These are phyloP conservation scores for Ascochyta clinopodiicola DNA, from an alignment of 2,329 filamentous ascomycete species.

Conservation along the genomic window DNA sequence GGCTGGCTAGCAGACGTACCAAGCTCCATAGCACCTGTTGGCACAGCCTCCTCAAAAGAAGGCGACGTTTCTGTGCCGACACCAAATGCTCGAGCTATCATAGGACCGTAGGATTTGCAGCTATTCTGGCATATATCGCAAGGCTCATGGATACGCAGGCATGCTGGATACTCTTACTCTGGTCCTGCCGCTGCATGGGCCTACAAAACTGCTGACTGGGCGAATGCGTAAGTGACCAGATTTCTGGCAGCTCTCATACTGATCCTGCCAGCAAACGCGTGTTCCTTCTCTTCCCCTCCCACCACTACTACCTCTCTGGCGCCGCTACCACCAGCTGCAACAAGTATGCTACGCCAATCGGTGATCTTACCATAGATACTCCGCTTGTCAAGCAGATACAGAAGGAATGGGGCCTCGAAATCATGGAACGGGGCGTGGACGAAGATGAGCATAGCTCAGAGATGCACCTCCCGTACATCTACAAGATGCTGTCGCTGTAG, in stretches of 20 bases:
- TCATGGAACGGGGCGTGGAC: constrained; percentile 71
- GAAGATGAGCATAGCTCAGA: constrained; percentile 90
- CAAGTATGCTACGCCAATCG: constrained; percentile 76
- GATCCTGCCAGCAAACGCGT: constrained; percentile 71
- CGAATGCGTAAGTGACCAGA: constrained; percentile 64
- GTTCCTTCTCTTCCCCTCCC: constrained; percentile 91
- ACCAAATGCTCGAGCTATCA: constrained; percentile 79
- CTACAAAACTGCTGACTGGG: constrained; percentile 86
- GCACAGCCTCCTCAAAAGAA: constrained; percentile 51
- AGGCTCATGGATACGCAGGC: constrained; percentile 62
- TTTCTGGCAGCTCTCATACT: not conserved
- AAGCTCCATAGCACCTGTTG: constrained; percentile 66
- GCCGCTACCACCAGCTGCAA: constrained; percentile 78
- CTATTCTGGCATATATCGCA: not conserved
- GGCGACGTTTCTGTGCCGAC: constrained; percentile 65
- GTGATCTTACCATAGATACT: constrained; percentile 70
- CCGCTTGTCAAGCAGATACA: constrained; percentile 58
- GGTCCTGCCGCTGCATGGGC: constrained; percentile 93
- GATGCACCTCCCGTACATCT: constrained; percentile 95
- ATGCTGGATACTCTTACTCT: constrained; percentile 93
- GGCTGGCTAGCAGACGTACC: constrained; percentile 77
- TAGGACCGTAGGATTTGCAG: constrained; percentile 77
- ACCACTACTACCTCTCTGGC: constrained; percentile 80
- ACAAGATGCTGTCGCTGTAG: constrained; percentile 71
- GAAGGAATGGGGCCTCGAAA: constrained; percentile 36